Conservation (phyloP, 83 land plant genomes). For the Picea mariana region DNA sequence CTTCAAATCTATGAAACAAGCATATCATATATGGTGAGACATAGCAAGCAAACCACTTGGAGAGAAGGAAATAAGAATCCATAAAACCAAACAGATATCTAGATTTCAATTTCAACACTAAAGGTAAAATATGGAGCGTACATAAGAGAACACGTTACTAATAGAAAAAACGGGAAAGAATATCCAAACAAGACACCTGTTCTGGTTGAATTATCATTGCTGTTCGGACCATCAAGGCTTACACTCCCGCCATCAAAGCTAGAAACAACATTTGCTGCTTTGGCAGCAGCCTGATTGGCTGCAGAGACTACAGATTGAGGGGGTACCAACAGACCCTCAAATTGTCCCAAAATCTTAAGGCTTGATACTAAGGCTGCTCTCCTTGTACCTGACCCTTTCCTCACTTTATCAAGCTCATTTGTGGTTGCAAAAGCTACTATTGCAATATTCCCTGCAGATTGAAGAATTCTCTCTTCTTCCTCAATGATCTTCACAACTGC, state of each 20-base stretch:
- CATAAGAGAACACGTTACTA: background rate
- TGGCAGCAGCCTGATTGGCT: constrained; percentile 71
- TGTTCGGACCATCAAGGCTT: constrained; percentile 18
- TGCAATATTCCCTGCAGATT: constrained; percentile 15
- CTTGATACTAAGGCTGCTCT: constrained; percentile 62
- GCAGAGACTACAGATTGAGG: constrained; percentile 54
- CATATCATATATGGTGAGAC: background rate
- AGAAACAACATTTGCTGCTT: constrained; percentile 50
- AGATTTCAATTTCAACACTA: background rate
- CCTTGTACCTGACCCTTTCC: constrained; percentile 25
- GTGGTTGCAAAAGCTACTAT: background rate
- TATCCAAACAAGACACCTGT: constrained; percentile 30
- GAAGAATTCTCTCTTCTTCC: constrained; percentile 58
- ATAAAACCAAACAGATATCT: background rate
- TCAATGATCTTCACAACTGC: constrained; percentile 71
- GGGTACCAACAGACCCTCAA: constrained; percentile 61
- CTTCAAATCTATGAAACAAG: background rate
- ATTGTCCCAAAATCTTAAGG: constrained; percentile 75
- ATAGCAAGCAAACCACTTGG: background rate
- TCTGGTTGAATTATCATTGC: constrained; percentile 27
- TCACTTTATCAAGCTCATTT: constrained; percentile 32
- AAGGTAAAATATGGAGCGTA: background rate
- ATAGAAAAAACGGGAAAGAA: background rate
- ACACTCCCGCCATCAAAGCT: constrained; percentile 24
- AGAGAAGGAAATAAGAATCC: background rate